A percentile compares a stretch with the other conserved stretches of the same genome.
Conservation (phyloP, 352 stramenopile genomes). For the Phytophthora melonis region DNA sequence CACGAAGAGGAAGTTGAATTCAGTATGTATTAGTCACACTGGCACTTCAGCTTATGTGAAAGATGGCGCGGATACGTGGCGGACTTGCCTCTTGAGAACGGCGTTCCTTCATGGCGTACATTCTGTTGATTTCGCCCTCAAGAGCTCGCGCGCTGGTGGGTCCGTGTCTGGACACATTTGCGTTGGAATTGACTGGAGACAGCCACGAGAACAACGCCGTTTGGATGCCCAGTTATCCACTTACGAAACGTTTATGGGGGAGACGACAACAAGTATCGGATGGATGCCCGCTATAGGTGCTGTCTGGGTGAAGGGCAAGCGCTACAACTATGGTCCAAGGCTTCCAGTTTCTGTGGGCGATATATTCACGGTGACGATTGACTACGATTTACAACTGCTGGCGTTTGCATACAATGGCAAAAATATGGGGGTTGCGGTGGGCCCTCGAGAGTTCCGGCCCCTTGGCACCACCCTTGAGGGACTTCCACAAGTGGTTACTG, state of each 20-base stretch:
- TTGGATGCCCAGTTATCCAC: constrained; percentile 10
- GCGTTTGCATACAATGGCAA: constrained; percentile 81
- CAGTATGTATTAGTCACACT: constrained; percentile 77
- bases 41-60: constrained; percentile 69
- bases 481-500: constrained; percentile 51
- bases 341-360: constrained; percentile 63
- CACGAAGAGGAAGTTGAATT: constrained; percentile 64
- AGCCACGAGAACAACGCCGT: constrained; percentile 14
- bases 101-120: constrained; percentile 75
- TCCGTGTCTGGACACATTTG: constrained; percentile 79
- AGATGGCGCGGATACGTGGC: constrained; percentile 66
- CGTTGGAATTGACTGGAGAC: constrained; percentile 73
- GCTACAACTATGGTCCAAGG: constrained; percentile 59
- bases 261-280: constrained; percentile 62
- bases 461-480: constrained; percentile 37
- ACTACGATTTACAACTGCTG: constrained; percentile 80
- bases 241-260: constrained; percentile 63
- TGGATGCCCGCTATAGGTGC: constrained; percentile 89
- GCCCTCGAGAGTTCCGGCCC: constrained; percentile 47
- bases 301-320: constrained; percentile 75
- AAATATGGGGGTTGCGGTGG: constrained; percentile 64
- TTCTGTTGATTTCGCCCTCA: constrained; percentile 81
- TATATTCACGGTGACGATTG: constrained; percentile 76
- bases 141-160: constrained; percentile 71
- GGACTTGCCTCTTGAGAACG: constrained; percentile 70